Evolutionary conservation across 768 basidiomycete species (phyloP).

Genomic region (Trametes meyenii): DNA sequence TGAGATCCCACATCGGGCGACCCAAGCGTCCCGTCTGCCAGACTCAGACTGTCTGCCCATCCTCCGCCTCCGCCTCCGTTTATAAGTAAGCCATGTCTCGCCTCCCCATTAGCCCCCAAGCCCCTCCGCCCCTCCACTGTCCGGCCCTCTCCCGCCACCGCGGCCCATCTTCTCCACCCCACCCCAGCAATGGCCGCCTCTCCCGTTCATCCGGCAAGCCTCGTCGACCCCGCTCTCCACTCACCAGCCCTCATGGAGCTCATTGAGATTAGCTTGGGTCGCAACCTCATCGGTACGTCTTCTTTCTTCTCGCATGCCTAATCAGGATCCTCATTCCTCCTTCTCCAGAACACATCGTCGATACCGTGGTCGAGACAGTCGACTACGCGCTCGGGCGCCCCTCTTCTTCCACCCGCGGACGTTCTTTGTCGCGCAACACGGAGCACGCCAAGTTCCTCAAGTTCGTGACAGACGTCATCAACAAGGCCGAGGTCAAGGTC

Average conservation of each 20-base stretch:
- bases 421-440: constrained; percentile 47
- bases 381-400: constrained; percentile 76
- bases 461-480: constrained; percentile 70
- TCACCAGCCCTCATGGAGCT: constrained; percentile 70
- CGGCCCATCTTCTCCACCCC: constrained; percentile 12
- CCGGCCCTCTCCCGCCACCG: constrained; percentile 28
- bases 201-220: constrained; percentile 50
- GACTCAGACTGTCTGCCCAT: constrained; percentile 3
- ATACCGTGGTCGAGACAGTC: constrained; percentile 70
- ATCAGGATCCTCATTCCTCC: neutral
- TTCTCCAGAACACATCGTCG: constrained; percentile 66
- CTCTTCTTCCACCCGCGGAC: constrained; percentile 55
- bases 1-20: constrained; percentile 22
- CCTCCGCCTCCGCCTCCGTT: constrained; percentile 14
- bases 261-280: constrained; percentile 63
- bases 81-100: constrained; percentile 16
- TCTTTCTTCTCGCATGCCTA: neutral
- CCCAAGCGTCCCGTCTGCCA: constrained; percentile 7
- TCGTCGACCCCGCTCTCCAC: constrained; percentile 66
- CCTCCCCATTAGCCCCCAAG: constrained; percentile 4
- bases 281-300: constrained; percentile 64
- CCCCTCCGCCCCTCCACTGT: constrained; percentile 29
- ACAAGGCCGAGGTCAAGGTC: constrained; percentile 72
- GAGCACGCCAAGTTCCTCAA: constrained; percentile 60
- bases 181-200: constrained; percentile 22